Evolutionary conservation across 352 stramenopile genomes (phyloP), one percentile per base, ranked within the genome.

Genomic region (Thraustotheca clavata): DNA sequence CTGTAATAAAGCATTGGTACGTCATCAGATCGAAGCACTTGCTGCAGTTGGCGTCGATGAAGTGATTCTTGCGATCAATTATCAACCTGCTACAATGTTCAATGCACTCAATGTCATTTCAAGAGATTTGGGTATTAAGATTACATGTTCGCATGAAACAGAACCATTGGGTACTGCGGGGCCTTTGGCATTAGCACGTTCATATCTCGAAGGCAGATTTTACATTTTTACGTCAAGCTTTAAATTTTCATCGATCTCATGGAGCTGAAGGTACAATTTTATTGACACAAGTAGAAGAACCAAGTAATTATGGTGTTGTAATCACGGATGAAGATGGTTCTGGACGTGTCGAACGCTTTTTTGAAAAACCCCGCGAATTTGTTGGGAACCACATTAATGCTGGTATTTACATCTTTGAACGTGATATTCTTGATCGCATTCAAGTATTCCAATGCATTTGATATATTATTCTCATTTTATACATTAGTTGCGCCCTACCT

Each of bases 301-400:
- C 87, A 32, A 93, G 85, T 54, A 95, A 95, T 66, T 96, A 95
- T 65, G 87, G 87, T 34, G 87, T 96, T 26, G 85, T 96, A 35
- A 62, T 96, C 54, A 86, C 84, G 4, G 68, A 73, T 20, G 74
- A 80, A 4, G 74, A 91, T 34, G 84, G 84, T n/a, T 66, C 32
- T 8, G 33, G 61, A 68, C 78, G 88, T 70, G 91, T 96, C 66
- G 72, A 96, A 50, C 79, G 76, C 34, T 96, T 96, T 63, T 83
- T 96, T 33, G 87, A 96, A 70, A 96, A 96, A 71, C 87, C 87
- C 6, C 76, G 76, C 35, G 83, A 94, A 49, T 96, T 89, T 67
- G 85, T 96, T 31, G 85, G 86, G 65, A 94, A 95, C 75, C 85
- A 94, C 71, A 93, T 96, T 68, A 96, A 95, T 62, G 87, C 86